Evolutionary conservation across 2,329 filamentous ascomycete genomes (phyloP).

Genomic region (Ilyonectria mors-panacis): DNA sequence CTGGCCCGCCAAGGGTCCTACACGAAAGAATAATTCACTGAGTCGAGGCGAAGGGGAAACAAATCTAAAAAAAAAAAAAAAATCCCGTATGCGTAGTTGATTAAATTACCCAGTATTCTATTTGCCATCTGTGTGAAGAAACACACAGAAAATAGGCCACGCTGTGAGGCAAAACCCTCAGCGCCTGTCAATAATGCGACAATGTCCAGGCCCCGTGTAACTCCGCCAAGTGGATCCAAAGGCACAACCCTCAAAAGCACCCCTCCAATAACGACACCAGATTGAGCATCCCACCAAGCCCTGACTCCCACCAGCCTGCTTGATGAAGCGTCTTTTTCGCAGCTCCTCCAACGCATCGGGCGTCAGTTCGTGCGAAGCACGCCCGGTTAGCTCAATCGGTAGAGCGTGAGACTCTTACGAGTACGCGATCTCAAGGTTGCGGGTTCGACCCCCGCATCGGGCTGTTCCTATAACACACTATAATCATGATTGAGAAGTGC

Average conservation of each 20-base stretch:
- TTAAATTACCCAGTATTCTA: not conserved
- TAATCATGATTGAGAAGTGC: constrained; percentile 46
- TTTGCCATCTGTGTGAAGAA: not conserved
- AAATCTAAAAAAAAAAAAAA: no score
- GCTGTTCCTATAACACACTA: constrained; percentile 54
- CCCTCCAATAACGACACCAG: constrained; percentile 15
- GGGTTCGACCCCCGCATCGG: constrained; percentile 66
- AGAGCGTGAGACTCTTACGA: constrained; percentile 77
- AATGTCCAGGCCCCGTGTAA: not conserved
- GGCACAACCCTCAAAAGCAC: constrained; percentile 17
- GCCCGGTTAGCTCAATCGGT: constrained; percentile 55
- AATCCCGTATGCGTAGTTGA: not conserved
- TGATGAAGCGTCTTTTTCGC: not conserved
- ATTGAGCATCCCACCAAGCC: constrained; percentile 10
- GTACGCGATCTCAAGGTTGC: constrained; percentile 66
- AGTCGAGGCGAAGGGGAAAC: not conserved
- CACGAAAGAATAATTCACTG: not conserved
- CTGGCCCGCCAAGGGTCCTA: not conserved
- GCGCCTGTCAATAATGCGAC: not conserved
- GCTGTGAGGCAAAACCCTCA: not conserved
- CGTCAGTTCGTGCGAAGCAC: constrained; percentile 64
- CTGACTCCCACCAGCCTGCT: constrained; percentile 16
- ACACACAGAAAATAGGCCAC: not conserved
- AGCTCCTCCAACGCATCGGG: not conserved
- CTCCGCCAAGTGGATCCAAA: constrained; percentile 11